Base-by-base conservation (phyloP, 352 stramenopile genomes). In the Phytopythium boreale region DNA sequence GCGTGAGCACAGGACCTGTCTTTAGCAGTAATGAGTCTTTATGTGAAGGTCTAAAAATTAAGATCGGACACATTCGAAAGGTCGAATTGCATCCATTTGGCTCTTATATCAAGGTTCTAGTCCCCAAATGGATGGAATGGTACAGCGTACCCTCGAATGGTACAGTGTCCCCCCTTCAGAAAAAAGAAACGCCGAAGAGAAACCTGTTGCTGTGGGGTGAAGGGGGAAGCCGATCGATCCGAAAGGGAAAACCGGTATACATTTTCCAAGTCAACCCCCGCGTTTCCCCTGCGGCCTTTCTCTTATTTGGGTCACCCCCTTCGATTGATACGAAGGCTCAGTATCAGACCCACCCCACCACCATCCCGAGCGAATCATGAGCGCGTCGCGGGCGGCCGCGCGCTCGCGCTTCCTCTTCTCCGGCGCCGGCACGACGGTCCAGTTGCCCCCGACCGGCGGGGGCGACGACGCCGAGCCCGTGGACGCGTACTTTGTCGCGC, bases 401-500 rank as follows among this genome's bases (percentile, higher is more conserved):
- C 78, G 76, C 17, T 63, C 78, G 53, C 69, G 72, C 67, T 78
- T 85, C 74, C 56, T 80, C 64, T 79, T 83, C 64, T 56, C 73
- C 0, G 79, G 79, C 20, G 79, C 75, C n/a, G 79, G 79, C 55
- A 68, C 71, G n/a, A 73, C 75, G 26, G 66, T 88, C 50, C 68
- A 80, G 64, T 75, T 88, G 36, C 66, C 76, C 4, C 26, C 39
- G 20, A 2, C 22, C 1, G 39, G 7, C 22, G 39, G 8, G 31
- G 36, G 17, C 55, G 17, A 43, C 67, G 7, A 46, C 61, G n/a
- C 56, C 24, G 20, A 59, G 44, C 49, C 57, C 66, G n/a, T 59
- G 58, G 72, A 76, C 51, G 86, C 75, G 53, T 96, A 96, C 59
- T 75, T 95, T 12, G 86, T 96, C 10, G 62, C 79, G 0, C 86